Base-by-base conservation (phyloP, 352 stramenopile genomes). In the Peronospora destructor region DNA sequence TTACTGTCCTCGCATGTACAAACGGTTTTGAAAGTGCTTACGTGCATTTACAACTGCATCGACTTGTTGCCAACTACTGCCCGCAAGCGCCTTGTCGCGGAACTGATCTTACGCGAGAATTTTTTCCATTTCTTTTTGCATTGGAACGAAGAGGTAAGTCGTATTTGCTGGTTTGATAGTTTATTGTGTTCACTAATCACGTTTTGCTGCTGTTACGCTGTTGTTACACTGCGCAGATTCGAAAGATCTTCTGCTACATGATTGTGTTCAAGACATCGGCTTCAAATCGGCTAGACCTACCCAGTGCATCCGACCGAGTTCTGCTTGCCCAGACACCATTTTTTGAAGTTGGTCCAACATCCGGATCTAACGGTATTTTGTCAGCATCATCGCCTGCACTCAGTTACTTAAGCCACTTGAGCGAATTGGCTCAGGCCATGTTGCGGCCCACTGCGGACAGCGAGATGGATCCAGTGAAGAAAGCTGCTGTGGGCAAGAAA, bases 51-150 rank as follows among this genome's bases (percentile, higher is more conserved):
- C 57, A 90, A 80, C 41, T 87, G 74, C 34, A 74, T 88, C 17
- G 82, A 88, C 37, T 53, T 88, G 23, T 56, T 93, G 30, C 79
- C 78, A 21, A 71, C 79, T 4, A 76, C 53, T 29, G 73, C 67
- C 26, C 77, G 82, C 21, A 77, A 84, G 49, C 68, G 71, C 0
- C 61, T 93, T 34, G 68, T 93, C 12, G 71, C 71, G 1, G 80
- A 91, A 36, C 61, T 91, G 14, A 70, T 93, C 21, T 48, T 93
- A 36, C 75, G 80, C 12, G 79, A 93, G n/a, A 85, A 93, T 47
- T 93, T 93, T 53, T 93, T 91, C 41, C 68, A 71, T 23, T 76
- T 93, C 41, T 91, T 91, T 58, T 59, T 93, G 37, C 79, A 93
- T 65, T 93, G 82, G 82, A 93, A 93, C 46, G 82, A 93, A 76